Conservation (phyloP, 129 eudicot genomes). For the Flaveria linearis region DNA sequence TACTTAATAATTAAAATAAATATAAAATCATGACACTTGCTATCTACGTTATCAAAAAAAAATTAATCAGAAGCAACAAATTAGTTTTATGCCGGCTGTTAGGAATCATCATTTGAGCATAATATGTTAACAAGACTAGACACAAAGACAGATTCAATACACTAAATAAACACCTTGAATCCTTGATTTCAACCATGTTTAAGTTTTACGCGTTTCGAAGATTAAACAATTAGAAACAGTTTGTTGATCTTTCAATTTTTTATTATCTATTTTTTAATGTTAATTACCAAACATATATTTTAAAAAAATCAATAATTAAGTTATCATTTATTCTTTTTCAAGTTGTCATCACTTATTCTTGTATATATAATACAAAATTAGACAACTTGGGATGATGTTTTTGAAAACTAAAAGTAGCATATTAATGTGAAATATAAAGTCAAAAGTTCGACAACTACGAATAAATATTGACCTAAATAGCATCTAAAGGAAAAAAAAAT, state of each 20-base stretch:
- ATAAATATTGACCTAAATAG: not conserved
- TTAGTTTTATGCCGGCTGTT: not conserved
- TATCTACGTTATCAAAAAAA: too few relatives aligned
- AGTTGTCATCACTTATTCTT: not conserved
- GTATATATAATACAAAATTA: not conserved
- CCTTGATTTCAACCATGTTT: not conserved
- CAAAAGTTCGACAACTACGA: not conserved
- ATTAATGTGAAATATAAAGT: not conserved
- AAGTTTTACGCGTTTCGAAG: not conserved
- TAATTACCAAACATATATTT: not conserved
- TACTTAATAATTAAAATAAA: too few relatives aligned
- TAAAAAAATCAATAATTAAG: not conserved
- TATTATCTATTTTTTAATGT: not conserved
- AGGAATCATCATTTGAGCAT: conserved; percentile 6
- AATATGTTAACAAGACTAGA: not conserved
- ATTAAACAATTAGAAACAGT: not conserved
- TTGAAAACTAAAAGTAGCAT: not conserved
- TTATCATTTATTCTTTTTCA: not conserved
- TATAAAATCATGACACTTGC: too few relatives aligned
- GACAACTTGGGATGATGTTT: not conserved
- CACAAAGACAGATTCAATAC: not conserved
- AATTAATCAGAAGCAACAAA: too few relatives aligned
- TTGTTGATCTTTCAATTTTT: not conserved
- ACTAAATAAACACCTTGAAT: not conserved
- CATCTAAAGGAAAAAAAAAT: too few relatives aligned